These are phyloP conservation scores for Suillus sp. DNA, from an alignment of 768 basidiomycete species.

Conservation along the genomic window DNA sequence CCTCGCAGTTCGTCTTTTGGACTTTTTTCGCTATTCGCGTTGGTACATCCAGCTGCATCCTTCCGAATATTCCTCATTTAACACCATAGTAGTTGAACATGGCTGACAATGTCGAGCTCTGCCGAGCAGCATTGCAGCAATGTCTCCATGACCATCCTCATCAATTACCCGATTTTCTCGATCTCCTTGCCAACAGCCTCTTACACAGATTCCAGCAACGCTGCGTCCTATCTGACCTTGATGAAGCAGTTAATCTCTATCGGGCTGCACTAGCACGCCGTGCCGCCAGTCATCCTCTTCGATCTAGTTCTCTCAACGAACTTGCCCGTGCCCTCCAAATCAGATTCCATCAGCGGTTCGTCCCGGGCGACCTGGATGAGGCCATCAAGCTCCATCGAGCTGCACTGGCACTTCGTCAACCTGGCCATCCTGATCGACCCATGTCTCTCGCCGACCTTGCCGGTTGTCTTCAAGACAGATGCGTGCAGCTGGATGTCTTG, in stretches of 20 bases:
- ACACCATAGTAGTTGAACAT: background rate
- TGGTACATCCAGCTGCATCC: background rate
- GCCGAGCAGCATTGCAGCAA: background rate
- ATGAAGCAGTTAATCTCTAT: background rate
- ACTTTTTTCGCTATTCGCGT: background rate
- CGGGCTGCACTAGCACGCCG: background rate
- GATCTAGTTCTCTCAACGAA: background rate
- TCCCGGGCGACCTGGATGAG: background rate
- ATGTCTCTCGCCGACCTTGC: constrained; percentile 19
- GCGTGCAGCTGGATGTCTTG: constrained; percentile 5
- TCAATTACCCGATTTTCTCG: background rate
- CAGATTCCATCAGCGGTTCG: background rate
- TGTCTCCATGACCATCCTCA: background rate
- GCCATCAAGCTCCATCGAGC: constrained; percentile 5
- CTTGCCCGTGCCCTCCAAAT: background rate
- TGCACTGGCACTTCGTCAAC: constrained; percentile 8
- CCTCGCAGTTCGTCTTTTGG: background rate
- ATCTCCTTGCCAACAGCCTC: constrained; percentile 24
- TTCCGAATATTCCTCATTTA: background rate
- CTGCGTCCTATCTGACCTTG: background rate
- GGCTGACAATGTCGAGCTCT: background rate
- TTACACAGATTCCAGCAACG: constrained; percentile 22
- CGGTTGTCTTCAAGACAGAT: constrained; percentile 13
- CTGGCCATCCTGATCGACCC: constrained; percentile 17
- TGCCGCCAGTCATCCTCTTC: background rate